Conservation (phyloP, 2,329 filamentous ascomycete genomes). For the Fusarium succisae region DNA sequence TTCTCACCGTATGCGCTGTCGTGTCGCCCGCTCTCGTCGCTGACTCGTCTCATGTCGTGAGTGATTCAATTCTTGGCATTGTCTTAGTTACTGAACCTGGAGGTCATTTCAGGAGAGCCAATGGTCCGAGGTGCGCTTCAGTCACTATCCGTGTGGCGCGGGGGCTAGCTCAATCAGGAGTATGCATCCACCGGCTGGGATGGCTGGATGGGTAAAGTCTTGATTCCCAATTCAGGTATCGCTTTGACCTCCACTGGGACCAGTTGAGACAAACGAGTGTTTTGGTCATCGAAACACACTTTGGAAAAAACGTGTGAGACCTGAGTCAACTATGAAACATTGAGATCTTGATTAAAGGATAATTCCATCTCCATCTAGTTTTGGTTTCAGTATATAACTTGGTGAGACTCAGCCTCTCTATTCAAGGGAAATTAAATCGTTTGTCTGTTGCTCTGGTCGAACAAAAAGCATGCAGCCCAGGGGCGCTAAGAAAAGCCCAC, state of each 20-base stretch:
- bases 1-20: not conserved
- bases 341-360: not conserved
- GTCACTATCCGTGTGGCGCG: slow-evolving; percentile 27
- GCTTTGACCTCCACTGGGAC: not conserved
- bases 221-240: not conserved
- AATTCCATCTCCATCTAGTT: not conserved
- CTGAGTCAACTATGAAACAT: slow-evolving; percentile 11
- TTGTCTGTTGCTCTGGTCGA: slow-evolving; percentile 18
- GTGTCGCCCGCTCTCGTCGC: not conserved
- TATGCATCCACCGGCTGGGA: slow-evolving; percentile 1
- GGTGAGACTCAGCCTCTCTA: not conserved
- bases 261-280: slow-evolving; percentile 15
- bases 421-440: not conserved
- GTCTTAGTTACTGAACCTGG: slow-evolving; percentile 1
- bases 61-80: slow-evolving; percentile 14
- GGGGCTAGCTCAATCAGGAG: slow-evolving; percentile 28
- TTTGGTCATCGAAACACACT: slow-evolving; percentile 6
- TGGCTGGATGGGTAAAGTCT: slow-evolving; percentile 8
- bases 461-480: not conserved
- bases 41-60: slow-evolving; percentile 14
- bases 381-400: not conserved
- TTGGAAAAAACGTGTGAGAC: slow-evolving; percentile 1
- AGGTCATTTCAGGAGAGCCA: slow-evolving; percentile 35
- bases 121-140: slow-evolving; percentile 20
- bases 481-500: slow-evolving; percentile 3